Conservation (phyloP, 495 filamentous ascomycete genomes). For the Aspergillus mulundensis region DNA sequence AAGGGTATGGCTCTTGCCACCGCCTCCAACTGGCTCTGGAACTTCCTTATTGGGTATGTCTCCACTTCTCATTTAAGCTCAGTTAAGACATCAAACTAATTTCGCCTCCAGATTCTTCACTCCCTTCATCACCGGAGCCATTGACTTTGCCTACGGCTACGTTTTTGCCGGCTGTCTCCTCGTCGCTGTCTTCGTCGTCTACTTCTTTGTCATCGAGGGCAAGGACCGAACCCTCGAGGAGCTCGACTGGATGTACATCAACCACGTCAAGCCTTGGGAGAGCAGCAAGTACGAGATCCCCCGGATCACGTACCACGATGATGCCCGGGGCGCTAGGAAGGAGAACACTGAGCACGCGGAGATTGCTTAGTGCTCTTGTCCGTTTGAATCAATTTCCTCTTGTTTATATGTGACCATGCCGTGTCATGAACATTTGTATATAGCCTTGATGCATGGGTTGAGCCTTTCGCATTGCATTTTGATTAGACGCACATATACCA, state of each 20-base stretch:
- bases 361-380: neutral
- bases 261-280: constrained; percentile 60
- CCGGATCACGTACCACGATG: constrained; percentile 1
- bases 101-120: constrained; percentile 59
- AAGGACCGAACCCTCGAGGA: constrained; percentile 67
- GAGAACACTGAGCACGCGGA: constrained; percentile 1
- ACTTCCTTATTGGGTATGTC: constrained; percentile 62
- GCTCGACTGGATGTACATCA: constrained; percentile 78
- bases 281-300: constrained; percentile 24
- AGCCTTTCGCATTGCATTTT: neutral
- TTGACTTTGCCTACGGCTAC: constrained; percentile 71
- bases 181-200: constrained; percentile 57
- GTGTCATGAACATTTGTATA: neutral
- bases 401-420: neutral
- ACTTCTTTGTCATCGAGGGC: constrained; percentile 69
- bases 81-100: neutral
- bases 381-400: neutral
- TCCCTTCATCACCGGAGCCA: constrained; percentile 63
- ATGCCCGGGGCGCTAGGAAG: constrained; percentile 1
- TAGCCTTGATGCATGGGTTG: neutral
- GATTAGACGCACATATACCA: neutral
- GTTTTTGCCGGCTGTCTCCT: constrained; percentile 71
- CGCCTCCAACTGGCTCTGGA: constrained; percentile 82
- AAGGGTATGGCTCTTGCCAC: constrained; percentile 73
- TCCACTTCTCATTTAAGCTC: neutral